These are phyloP conservation scores for Polyplosphaeria fusca DNA, from an alignment of 495 filamentous ascomycete species.

Conservation along the genomic window DNA sequence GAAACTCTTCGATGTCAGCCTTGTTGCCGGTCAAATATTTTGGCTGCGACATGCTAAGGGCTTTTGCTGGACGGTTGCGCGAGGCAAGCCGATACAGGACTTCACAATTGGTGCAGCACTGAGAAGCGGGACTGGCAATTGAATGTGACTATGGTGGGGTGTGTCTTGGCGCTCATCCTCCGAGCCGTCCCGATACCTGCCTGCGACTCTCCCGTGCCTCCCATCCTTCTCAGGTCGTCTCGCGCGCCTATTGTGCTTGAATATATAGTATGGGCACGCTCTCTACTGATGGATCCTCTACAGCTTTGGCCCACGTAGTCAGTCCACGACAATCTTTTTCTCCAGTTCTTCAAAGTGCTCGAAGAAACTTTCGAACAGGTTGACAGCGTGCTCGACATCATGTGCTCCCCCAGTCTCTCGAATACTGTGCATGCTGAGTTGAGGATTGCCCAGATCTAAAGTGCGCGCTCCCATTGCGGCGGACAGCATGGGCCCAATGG, in stretches of 20 bases:
- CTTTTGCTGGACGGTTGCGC: not conserved
- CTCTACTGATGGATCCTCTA: slow-evolving; percentile 8
- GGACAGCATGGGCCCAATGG: slow-evolving; percentile 92
- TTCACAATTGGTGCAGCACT: no score
- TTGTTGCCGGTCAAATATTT: slow-evolving; percentile 79
- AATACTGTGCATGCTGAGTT: slow-evolving; percentile 95
- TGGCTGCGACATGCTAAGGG: slow-evolving; percentile 43
- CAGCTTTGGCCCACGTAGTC: slow-evolving; percentile 26
- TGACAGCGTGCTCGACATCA: slow-evolving; percentile 84
- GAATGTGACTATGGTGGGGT: no score
- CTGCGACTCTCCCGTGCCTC: no score
- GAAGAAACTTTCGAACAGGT: slow-evolving; percentile 86
- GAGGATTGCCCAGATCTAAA: slow-evolving; percentile 91
- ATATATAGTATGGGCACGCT: no score
- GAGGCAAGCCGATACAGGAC: not conserved
- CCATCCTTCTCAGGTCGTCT: no score
- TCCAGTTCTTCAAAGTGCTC: slow-evolving; percentile 75
- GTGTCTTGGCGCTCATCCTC: no score
- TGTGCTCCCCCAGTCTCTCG: slow-evolving; percentile 83
- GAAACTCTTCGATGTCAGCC: slow-evolving; percentile 70
- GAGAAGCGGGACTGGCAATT: no score
- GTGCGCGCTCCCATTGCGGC: slow-evolving; percentile 82
- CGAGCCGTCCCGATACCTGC: no score
- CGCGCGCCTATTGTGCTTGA: no score
- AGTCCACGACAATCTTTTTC: slow-evolving; percentile 75